phyloP scores from a whole-genome alignment of 768 basidiomycete species.

The Pleurotus platypus region DNA sequence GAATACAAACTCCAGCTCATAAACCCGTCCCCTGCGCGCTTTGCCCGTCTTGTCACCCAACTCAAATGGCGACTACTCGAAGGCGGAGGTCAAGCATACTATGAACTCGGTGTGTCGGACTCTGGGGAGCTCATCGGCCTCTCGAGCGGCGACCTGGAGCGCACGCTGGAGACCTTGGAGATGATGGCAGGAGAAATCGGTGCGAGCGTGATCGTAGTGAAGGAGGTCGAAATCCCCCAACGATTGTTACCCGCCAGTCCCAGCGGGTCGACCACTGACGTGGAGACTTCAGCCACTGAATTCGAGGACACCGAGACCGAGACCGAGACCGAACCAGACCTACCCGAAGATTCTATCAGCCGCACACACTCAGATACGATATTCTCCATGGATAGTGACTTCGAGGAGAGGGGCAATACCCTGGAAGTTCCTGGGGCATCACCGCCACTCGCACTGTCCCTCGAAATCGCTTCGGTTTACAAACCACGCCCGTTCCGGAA shows the following conservation, averaged over 20 bases:
- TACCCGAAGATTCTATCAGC: slow-evolving; percentile 15
- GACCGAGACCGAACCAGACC: slow-evolving; percentile 9
- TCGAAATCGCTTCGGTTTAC: slow-evolving; percentile 70
- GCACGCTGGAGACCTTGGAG: slow-evolving; percentile 81
- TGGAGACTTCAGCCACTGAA: slow-evolving; percentile 23
- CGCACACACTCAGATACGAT: slow-evolving; percentile 23
- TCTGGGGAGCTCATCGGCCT: slow-evolving; percentile 86
- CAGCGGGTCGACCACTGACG: slow-evolving; percentile 29
- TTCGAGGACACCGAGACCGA: slow-evolving; percentile 16
- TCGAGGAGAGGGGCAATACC: slow-evolving; percentile 29
- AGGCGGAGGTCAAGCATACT: slow-evolving; percentile 80
- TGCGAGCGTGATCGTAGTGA: slow-evolving; percentile 86
- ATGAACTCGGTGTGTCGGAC: slow-evolving; percentile 83
- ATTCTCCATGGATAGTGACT: slow-evolving; percentile 47
- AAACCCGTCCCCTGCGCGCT: slow-evolving; percentile 70
- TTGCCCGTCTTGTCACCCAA: slow-evolving; percentile 86
- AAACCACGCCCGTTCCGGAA: slow-evolving; percentile 65
- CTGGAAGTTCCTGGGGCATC: slow-evolving; percentile 16
- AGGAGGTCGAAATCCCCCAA: slow-evolving; percentile 78
- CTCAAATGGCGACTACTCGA: slow-evolving; percentile 92
- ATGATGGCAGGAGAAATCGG: slow-evolving; percentile 95
- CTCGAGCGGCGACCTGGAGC: slow-evolving; percentile 66
- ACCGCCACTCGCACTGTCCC: slow-evolving; percentile 39
- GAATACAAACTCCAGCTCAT: slow-evolving; percentile 94
- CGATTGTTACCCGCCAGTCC: slow-evolving; percentile 20